These are phyloP conservation scores for Xylariaceae sp. DNA, from an alignment of 2,329 filamentous ascomycete genomes.

Conservation along the genomic window DNA sequence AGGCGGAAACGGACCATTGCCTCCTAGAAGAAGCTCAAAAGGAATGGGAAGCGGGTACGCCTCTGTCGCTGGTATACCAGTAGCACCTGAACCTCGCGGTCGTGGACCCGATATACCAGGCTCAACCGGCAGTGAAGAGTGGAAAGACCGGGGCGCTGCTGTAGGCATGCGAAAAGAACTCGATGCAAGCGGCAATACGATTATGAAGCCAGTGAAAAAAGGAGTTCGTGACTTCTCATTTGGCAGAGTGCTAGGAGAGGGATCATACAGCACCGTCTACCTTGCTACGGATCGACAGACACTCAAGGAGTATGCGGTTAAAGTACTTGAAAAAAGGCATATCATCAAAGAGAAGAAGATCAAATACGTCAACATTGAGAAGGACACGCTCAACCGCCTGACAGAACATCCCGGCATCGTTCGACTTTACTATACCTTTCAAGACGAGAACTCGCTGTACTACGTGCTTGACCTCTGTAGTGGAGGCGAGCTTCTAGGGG, in stretches of 20 bases:
- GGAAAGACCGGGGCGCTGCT: slow-evolving; percentile 95
- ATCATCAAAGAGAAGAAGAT: slow-evolving; percentile 99
- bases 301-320: slow-evolving; percentile 95
- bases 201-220: slow-evolving; percentile 89
- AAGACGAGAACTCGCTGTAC: slow-evolving; percentile 94
- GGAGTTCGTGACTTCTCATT: slow-evolving; percentile 97
- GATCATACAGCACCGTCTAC: slow-evolving; percentile 96
- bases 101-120: slow-evolving; percentile 50
- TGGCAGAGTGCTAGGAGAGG: slow-evolving; percentile 87
- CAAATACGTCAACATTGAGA: slow-evolving; percentile 99
- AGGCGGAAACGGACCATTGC: slow-evolving; percentile 66
- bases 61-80: slow-evolving; percentile 53
- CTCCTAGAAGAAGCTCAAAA: slow-evolving; percentile 78
- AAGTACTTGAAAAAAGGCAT: slow-evolving; percentile 96
- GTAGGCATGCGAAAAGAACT: slow-evolving; percentile 81
- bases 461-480: slow-evolving; percentile 95
- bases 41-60: slow-evolving; percentile 67
- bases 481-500: slow-evolving; percentile 88
- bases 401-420: slow-evolving; percentile 98
- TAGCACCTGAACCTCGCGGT: slow-evolving; percentile 38
- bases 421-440: slow-evolving; percentile 97
- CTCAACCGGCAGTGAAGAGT: slow-evolving; percentile 79
- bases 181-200: slow-evolving; percentile 81
- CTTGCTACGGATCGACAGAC: slow-evolving; percentile 93
- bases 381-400: slow-evolving; percentile 93